A percentile compares a stretch with the other conserved stretches of the same genome.
Conservation (phyloP, 495 filamentous ascomycete species). For the Trichoderma asperelloides region DNA sequence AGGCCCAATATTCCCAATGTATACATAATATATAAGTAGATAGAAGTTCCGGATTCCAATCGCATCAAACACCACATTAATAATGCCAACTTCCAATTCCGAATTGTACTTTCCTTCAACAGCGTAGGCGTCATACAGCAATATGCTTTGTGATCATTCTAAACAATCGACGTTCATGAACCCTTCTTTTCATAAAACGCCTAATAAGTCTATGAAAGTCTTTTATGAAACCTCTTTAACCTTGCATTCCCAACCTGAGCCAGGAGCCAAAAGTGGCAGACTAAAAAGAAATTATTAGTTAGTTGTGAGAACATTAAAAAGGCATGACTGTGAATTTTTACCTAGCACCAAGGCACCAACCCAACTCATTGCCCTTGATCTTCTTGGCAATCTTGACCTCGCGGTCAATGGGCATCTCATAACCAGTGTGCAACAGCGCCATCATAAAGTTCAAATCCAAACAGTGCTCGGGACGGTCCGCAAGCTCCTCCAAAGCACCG, state of each 20-base stretch:
- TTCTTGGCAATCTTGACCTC: constrained; percentile 98
- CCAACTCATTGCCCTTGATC: constrained; percentile 92
- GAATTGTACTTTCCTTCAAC: background rate
- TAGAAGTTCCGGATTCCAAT: background rate
- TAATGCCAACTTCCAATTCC: background rate
- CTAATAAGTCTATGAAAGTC: background rate
- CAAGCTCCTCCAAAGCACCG: constrained; percentile 64
- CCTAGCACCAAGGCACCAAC: constrained; percentile 97
- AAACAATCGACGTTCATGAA: background rate
- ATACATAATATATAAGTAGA: background rate
- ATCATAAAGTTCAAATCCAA: constrained; percentile 95
- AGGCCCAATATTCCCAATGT: background rate
- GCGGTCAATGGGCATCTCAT: constrained; percentile 93
- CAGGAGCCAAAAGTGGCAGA: constrained; percentile 35
- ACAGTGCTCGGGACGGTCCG: constrained; percentile 77
- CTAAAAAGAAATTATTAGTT: constrained; percentile 32
- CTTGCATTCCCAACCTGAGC: constrained; percentile 43
- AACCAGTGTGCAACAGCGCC: constrained; percentile 84
- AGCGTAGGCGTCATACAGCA: background rate
- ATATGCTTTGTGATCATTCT: background rate
- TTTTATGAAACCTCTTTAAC: constrained; percentile 33
- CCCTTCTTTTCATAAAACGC: constrained; percentile 7
- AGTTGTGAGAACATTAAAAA: background rate
- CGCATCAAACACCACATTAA: background rate
- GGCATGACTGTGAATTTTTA: constrained; percentile 31